Conservation (phyloP, 148 eudicot species). For the Rhododendron kiyosumense region DNA sequence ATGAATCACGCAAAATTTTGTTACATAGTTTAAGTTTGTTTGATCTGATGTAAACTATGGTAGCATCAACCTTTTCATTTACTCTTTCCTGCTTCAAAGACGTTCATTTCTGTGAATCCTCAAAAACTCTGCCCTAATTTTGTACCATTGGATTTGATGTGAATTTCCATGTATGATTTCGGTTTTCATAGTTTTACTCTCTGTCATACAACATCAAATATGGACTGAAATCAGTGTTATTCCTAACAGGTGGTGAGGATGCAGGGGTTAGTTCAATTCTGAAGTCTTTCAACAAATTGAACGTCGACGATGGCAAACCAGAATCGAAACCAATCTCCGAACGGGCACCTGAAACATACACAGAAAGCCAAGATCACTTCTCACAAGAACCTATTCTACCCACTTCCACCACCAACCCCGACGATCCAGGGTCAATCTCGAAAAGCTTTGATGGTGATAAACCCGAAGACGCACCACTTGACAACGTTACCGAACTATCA, state of each 20-base stretch:
- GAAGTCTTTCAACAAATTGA: conserved; percentile 45
- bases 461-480: conserved; percentile 9
- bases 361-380: conserved; percentile 58
- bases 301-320: conserved; percentile 19
- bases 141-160: neutral
- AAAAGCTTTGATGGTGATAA: conserved; percentile 9
- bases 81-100: neutral
- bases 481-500: conserved; percentile 11
- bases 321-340: conserved; percentile 7
- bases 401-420: neutral
- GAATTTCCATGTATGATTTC: too few species aligned
- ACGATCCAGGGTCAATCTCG: conserved; percentile 10
- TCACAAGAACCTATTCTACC: conserved; percentile 30
- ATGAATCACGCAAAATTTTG: neutral
- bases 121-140: neutral
- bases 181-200: too few species aligned
- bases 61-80: neutral
- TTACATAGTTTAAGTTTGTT: neutral
- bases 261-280: conserved; percentile 35
- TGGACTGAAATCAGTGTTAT: neutral
- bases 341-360: conserved; percentile 1
- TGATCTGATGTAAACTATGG: neutral
- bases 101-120: too few species aligned
- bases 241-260: conserved; percentile 34
- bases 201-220: neutral